Percentiles rank a stretch among this genome's conserved stretches.
phyloP scores from a whole-genome alignment of 1,284 basidiomycete species.

The Apiotrichum veenhuisii region DNA sequence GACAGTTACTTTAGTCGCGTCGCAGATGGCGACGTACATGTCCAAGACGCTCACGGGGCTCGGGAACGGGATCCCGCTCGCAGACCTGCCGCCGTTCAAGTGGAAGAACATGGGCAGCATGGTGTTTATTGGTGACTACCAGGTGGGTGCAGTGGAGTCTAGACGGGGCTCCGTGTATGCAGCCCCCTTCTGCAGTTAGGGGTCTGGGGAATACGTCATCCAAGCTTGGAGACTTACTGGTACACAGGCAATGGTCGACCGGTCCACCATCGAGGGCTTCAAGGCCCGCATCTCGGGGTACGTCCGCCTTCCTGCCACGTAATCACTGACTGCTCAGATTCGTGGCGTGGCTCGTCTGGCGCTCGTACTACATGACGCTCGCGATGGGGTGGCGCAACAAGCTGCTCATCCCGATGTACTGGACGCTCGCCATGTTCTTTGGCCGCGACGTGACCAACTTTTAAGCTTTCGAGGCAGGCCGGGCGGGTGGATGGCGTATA shows the following conservation, averaged over 20 bases:
- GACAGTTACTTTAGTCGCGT: constrained; percentile 59
- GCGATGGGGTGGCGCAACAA: constrained; percentile 72
- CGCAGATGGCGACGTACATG: constrained; percentile 72
- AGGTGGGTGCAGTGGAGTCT: too few relatives aligned
- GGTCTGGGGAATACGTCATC: too few relatives aligned
- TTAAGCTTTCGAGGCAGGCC: constrained; percentile 40
- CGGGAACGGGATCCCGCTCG: constrained; percentile 51
- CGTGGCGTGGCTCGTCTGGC: constrained; percentile 49
- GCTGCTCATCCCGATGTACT: constrained; percentile 66
- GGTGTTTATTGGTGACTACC: constrained; percentile 75
- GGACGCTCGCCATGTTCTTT: constrained; percentile 59
- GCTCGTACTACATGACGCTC: constrained; percentile 56
- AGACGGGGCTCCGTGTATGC: too few relatives aligned
- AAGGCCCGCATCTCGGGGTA: constrained; percentile 63
- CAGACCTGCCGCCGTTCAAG: constrained; percentile 55
- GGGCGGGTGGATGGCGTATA: too few relatives aligned
- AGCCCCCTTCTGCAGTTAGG: too few relatives aligned
- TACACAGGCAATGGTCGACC: constrained; percentile 67
- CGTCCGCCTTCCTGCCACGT: background rate
- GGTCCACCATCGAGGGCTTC: constrained; percentile 59
- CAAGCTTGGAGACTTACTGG: too few relatives aligned
- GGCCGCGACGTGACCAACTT: constrained; percentile 76
- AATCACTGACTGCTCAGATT: constrained; percentile 8
- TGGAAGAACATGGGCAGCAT: constrained; percentile 71
- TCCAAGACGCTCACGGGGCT: constrained; percentile 64